phyloP scores from a whole-genome alignment of 805 yeast species.

The Starmerella riodocensis region DNA sequence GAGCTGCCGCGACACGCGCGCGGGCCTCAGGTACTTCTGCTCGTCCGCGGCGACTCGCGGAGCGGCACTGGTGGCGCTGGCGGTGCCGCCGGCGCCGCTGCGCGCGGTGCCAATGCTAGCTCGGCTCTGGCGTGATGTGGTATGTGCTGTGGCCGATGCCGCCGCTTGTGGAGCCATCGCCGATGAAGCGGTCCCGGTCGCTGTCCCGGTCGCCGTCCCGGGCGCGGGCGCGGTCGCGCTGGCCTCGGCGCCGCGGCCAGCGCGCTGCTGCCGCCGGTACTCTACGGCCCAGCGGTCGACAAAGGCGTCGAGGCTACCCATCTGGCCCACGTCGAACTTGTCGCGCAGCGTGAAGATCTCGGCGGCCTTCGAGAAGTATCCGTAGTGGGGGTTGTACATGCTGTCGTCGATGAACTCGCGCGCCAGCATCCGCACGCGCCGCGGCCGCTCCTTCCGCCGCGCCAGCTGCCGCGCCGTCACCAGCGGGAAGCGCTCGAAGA shows the following conservation, averaged over 20 bases:
- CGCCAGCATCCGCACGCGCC: constrained; percentile 52
- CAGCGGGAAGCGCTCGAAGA: constrained; percentile 35
- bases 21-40: constrained; percentile 4
- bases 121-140: too few species aligned
- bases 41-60: constrained; percentile 5
- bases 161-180: too few species aligned
- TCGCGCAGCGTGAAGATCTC: constrained; percentile 56
- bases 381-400: constrained; percentile 66
- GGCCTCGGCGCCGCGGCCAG: constrained; percentile 1
- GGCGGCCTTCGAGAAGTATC: constrained; percentile 68
- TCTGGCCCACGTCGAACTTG: constrained; percentile 48
- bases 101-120: too few species aligned
- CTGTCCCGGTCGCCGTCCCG: neutral
- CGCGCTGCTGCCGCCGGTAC: constrained; percentile 28
- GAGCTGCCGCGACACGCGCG: constrained; percentile 34
- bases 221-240: neutral
- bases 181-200: too few species aligned
- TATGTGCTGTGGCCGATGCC: too few species aligned
- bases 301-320: constrained; percentile 56
- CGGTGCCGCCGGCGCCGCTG: neutral
- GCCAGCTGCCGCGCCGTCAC: constrained; percentile 30
- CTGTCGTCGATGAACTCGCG: constrained; percentile 78
- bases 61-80: neutral
- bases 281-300: constrained; percentile 53
- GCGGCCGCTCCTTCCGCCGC: constrained; percentile 38